Evolutionary conservation across 176 grass and related monocot genomes (phyloP), one percentile per base, ranked within the genome.

Genomic region (Juncus effusus): DNA sequence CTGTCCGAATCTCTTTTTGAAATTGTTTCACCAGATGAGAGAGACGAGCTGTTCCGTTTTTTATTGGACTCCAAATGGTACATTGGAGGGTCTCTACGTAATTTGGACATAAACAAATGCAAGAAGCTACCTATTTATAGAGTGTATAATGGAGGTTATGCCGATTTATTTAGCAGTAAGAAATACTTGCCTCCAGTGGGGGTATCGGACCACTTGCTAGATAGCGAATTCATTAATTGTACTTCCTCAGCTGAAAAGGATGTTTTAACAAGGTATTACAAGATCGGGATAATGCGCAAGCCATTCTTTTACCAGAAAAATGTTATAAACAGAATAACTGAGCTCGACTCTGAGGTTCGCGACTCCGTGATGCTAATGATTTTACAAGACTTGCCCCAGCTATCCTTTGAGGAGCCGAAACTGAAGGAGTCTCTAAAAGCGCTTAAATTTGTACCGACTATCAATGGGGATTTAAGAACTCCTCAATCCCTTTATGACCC

Each of bases 61-160:
- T 82, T 96, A 85, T 76, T 96, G 67, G 92, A 96, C 75, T 74
- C 92, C 38, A 96, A 96, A 78, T 96, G 92, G 92, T 96, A 91
- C 75, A 41, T 88, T 40, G 80, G 76, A 41, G 54, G 40, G 7
- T 61, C 70, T 68, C 66, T 96, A 76, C 81, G 84, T 86, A 79
- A 86, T 28, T 28, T 71, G 60, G 79, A 82, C 80, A 83, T 83
- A 85, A 83, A 77, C 60, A 79, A 78, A 62, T 96, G 87, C 70
- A 96, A 88, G 81, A 85, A 76, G 64, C 65, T 96, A 40, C 92
- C 92, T 28, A 96, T 96, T 60, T 96, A 85, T 55, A 87, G 54
- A 64, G 74, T 91, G 54, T 86, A 80, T 69, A 58, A 81, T 79
- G 79, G 74, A 72, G 74, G 74, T 35, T 84, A 79, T 85, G 69